These are phyloP conservation scores for Talaromyces verruculosus DNA, from an alignment of 2,329 filamentous ascomycete genomes.

Conservation along the genomic window DNA sequence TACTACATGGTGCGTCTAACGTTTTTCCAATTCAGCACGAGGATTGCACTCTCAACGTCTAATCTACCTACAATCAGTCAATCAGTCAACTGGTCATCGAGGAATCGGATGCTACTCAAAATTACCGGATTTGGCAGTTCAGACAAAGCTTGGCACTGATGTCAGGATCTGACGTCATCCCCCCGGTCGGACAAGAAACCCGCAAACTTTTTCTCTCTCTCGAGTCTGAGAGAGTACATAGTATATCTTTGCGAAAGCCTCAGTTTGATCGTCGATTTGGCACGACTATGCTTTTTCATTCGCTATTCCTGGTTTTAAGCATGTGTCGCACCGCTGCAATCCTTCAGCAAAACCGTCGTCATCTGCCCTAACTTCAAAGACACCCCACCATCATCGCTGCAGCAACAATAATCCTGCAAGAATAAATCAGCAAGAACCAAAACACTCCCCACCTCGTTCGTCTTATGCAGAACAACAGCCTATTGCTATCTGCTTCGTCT, in stretches of 20 bases:
- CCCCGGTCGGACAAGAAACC: neutral
- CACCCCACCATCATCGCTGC: slow-evolving; percentile 3
- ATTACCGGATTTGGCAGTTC: slow-evolving; percentile 1
- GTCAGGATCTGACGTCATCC: neutral
- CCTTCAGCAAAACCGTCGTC: neutral
- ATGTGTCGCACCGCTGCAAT: neutral
- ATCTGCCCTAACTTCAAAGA: neutral
- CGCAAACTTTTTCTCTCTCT: neutral
- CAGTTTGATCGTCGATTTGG: slow-evolving; percentile 3
- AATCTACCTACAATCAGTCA: neutral
- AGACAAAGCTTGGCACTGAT: neutral
- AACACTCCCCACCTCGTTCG: neutral
- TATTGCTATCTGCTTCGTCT: neutral
- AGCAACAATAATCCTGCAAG: neutral
- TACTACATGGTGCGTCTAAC: no score
- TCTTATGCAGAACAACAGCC: neutral
- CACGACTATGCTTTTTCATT: neutral
- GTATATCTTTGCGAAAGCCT: neutral
- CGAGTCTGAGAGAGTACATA: neutral
- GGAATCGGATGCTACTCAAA: neutral
- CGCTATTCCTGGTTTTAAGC: neutral
- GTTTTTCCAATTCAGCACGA: neutral
- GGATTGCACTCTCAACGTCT: neutral
- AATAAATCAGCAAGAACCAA: neutral
- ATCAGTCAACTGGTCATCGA: neutral